Base-by-base conservation (phyloP, 2,329 filamentous ascomycete species). In the Exophiala mesophila region DNA sequence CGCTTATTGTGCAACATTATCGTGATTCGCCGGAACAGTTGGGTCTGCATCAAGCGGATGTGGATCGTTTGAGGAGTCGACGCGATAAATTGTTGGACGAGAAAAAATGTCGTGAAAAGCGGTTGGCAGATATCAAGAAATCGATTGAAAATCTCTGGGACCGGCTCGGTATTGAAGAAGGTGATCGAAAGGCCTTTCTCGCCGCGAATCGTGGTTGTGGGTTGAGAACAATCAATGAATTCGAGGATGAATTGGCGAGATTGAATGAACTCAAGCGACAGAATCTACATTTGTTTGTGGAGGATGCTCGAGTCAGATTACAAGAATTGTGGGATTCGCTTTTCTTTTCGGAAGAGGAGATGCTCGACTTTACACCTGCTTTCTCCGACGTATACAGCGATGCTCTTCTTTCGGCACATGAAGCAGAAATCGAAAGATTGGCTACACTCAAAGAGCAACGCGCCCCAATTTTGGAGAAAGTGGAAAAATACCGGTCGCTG, bases 311-410 rank as follows among this genome's bases (percentile, higher is more conserved):
- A 29, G 85, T 81, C 66, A 87, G 86, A 60, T 75, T 98, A 8
- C 90, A 97, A 63, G 89, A 94, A 59, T 78, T 98, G 1, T 98
- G 94, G 92, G 92, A 98, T 60, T 74, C 80, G 0, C 70, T 98
- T 1, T 97, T 92, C 69, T 89, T 94, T 60, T 95, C 87, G 0
- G 92, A 98, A 61, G 92, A 98, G 58, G 92, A 98, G 68, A 97
- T 97, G 89, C 78, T 97, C 43, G 89, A 96, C 55, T 98, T 98
- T 56, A 92, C 89, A 0, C 92, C 94, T 0, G 92, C 89, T 30
- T 97, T 97, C 62, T 94, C 88, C 8, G 92, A 97, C 60, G 90
- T 96, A 15, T 96, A 94, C 67, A 96, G 88, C 57, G 92, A 98
- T 62, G 92, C 92, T 3, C 76, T 98, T 7, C 77, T 98, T 0